A percentile compares a stretch with the other conserved stretches of the same genome.
phyloP scores from a whole-genome alignment of 1,284 basidiomycete species.

The Takashimella koratensis region DNA sequence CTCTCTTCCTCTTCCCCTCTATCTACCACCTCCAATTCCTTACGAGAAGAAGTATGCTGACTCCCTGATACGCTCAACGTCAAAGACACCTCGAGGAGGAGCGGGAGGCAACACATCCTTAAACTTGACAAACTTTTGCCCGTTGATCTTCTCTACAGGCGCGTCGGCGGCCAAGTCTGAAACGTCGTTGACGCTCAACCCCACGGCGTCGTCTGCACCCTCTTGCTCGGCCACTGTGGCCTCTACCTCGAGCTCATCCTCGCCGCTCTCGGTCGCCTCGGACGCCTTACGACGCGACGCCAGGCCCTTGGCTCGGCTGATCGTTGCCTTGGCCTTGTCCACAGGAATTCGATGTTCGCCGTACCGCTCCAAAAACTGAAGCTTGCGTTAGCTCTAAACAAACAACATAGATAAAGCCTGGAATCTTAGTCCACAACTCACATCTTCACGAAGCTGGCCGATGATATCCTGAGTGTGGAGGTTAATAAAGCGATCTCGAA shows the following conservation, averaged over 20 bases:
- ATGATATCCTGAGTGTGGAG: conserved; percentile 86
- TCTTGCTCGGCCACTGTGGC: conserved; percentile 23
- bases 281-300: conserved; percentile 12
- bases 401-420: too few species aligned
- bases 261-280: conserved; percentile 10
- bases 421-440: conserved; percentile 20
- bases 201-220: conserved; percentile 9
- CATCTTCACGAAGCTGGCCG: conserved; percentile 51
- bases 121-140: conserved; percentile 64
- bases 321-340: conserved; percentile 18
- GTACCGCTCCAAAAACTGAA: conserved; percentile 73
- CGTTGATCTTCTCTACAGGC: conserved; percentile 18
- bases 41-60: conserved; percentile 80
- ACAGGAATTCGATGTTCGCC: conserved; percentile 70
- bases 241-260: conserved; percentile 28
- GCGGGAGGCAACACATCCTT: conserved; percentile 74
- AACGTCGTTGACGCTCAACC: conserved; percentile 3
- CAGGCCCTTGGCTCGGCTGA: not conserved
- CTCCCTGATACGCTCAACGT: conserved; percentile 76
- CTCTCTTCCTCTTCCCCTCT: too few species aligned
- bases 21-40: too few species aligned
- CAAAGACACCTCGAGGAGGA: conserved; percentile 82
- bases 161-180: too few species aligned
- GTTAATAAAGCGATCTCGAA: conserved; percentile 90
- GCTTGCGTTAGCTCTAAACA: conserved; percentile 22